These are phyloP conservation scores for Ophiostoma triangulosporum DNA, from an alignment of 2,329 filamentous ascomycete genomes.

Conservation along the genomic window DNA sequence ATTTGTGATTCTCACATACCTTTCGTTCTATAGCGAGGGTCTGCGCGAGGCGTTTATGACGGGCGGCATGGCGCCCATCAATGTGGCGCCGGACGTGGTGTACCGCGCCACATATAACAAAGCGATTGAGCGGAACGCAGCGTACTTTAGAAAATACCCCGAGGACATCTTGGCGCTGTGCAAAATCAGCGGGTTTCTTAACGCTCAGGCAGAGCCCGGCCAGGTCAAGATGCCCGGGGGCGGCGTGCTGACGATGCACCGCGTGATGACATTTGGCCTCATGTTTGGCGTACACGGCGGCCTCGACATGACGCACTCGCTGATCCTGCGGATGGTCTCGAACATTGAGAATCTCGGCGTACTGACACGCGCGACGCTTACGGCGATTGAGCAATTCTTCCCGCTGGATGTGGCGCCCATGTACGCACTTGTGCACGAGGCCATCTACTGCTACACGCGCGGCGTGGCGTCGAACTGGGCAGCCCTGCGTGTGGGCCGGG, in stretches of 20 bases:
- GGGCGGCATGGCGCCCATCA: conserved; percentile 70
- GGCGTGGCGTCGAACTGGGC: conserved; percentile 59
- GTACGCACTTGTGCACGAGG: conserved; percentile 78
- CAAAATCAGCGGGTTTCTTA: conserved; percentile 51
- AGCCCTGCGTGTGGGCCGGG: conserved; percentile 42
- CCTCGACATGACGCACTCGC: conserved; percentile 58
- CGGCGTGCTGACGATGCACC: conserved; percentile 55
- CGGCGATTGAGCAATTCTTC: conserved; percentile 51
- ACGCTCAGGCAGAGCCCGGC: conserved; percentile 35
- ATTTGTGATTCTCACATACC: conserved; percentile 71
- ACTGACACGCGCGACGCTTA: conserved; percentile 58
- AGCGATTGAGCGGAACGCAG: conserved; percentile 56
- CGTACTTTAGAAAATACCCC: conserved; percentile 76
- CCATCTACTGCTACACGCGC: conserved; percentile 66
- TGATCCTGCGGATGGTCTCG: conserved; percentile 54
- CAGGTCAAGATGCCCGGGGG: conserved; percentile 49
- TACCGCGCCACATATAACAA: conserved; percentile 60
- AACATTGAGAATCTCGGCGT: conserved; percentile 68
- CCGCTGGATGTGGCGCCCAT: conserved; percentile 65
- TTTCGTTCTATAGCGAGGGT: conserved; percentile 66
- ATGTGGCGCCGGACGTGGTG: conserved; percentile 57
- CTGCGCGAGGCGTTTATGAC: conserved; percentile 73
- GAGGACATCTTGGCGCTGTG: conserved; percentile 61
- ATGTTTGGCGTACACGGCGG: conserved; percentile 68
- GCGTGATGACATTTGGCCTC: conserved; percentile 68